Percentiles rank a stretch among this genome's conserved stretches.
These are phyloP conservation scores for Zopfochytrium polystomum DNA, from an alignment of 371 early-diverging fungal species.

Conservation along the genomic window DNA sequence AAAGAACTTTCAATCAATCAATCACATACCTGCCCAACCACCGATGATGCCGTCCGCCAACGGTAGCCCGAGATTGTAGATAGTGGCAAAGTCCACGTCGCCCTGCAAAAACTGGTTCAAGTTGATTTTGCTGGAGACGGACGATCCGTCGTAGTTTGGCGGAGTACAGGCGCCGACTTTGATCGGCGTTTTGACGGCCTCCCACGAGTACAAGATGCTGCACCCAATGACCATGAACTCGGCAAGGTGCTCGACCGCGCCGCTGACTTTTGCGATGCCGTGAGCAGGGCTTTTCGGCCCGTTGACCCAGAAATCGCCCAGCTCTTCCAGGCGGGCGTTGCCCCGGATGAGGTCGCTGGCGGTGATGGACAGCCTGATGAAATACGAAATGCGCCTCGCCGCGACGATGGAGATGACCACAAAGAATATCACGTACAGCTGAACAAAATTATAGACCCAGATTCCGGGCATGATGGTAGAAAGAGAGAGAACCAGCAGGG, in stretches of 20 bases:
- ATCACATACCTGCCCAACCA: constrained; percentile 4
- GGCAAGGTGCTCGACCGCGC: background rate
- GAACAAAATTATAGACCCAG: constrained; percentile 21
- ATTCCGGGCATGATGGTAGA: constrained; percentile 16
- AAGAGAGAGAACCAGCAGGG: background rate
- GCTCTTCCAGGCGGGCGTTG: background rate
- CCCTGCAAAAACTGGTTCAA: constrained; percentile 20
- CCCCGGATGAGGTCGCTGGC: constrained; percentile 19
- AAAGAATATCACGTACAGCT: constrained; percentile 11
- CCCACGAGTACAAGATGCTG: constrained; percentile 18
- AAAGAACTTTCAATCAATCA: too few species aligned
- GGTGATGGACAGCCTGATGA: constrained; percentile 9
- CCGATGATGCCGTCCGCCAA: background rate
- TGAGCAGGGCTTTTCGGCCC: constrained; percentile 11
- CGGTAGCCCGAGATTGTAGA: background rate
- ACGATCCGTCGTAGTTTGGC: constrained; percentile 1
- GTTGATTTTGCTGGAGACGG: constrained; percentile 11
- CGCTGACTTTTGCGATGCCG: background rate
- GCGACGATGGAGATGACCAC: constrained; percentile 9
- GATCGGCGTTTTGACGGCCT: background rate
- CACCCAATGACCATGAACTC: constrained; percentile 9
- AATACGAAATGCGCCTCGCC: background rate
- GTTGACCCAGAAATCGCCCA: constrained; percentile 16
- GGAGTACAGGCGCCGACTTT: constrained; percentile 7
- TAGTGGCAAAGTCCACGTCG: constrained; percentile 11